These are phyloP conservation scores for Ganoderma leucocontextum DNA, from an alignment of 1,284 basidiomycete species.

Conservation along the genomic window DNA sequence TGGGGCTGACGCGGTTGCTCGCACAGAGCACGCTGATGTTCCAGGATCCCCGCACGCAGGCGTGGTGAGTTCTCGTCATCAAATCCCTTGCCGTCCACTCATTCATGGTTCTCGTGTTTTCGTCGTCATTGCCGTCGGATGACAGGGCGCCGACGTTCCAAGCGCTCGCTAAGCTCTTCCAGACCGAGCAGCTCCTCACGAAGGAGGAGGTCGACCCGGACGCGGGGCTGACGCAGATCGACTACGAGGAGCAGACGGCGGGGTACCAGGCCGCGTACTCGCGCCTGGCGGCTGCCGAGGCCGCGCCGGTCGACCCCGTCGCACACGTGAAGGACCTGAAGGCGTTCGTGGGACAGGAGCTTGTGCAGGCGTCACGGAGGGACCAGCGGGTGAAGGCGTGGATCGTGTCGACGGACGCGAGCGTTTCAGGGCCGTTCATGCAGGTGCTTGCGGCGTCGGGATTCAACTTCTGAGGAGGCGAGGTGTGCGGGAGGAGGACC, in stretches of 20 bases:
- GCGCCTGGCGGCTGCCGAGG: conserved; percentile 84
- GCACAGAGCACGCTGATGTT: conserved; percentile 78
- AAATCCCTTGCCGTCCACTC: neutral
- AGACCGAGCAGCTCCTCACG: conserved; percentile 71
- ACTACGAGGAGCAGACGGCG: conserved; percentile 88
- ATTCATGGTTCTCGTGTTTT: neutral
- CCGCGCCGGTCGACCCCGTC: conserved; percentile 61
- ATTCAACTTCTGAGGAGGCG: conserved; percentile 17
- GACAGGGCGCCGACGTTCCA: conserved; percentile 73
- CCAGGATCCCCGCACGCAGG: conserved; percentile 63
- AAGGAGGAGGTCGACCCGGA: conserved; percentile 63
- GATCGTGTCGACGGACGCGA: conserved; percentile 47
- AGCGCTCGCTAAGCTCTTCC: conserved; percentile 83
- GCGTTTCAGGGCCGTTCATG: conserved; percentile 52
- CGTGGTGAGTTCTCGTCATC: conserved; percentile 60
- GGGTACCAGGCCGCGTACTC: conserved; percentile 97
- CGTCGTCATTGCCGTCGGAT: neutral
- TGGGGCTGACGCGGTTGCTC: conserved; percentile 87
- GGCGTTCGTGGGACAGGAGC: conserved; percentile 57
- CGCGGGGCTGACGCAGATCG: conserved; percentile 78
- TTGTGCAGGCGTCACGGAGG: conserved; percentile 44
- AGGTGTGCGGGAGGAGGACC: neutral
- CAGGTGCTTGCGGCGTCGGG: conserved; percentile 46
- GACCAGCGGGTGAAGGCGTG: conserved; percentile 47
- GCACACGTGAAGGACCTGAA: conserved; percentile 66